These are phyloP conservation scores for Pilatotrama ljubarskyi DNA, from an alignment of 768 basidiomycete species.

Conservation along the genomic window DNA sequence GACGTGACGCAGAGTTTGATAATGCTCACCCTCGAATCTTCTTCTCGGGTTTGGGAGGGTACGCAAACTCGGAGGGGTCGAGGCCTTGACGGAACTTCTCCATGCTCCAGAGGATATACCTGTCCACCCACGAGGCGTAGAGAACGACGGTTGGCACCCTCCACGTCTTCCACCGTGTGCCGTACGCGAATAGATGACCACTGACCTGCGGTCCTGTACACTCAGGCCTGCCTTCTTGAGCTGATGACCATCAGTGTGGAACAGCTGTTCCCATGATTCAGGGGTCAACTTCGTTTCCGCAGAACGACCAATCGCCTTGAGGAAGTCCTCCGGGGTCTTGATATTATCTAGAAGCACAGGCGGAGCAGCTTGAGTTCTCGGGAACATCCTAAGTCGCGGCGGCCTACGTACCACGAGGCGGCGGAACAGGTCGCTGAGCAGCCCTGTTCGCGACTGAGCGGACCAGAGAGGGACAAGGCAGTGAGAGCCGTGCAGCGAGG, in stretches of 20 bases:
- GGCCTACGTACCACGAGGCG: constrained; percentile 35
- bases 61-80: constrained; percentile 59
- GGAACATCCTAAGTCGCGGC: constrained; percentile 3
- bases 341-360: constrained; percentile 44
- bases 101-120: constrained; percentile 86
- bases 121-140: constrained; percentile 29
- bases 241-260: constrained; percentile 56
- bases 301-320: constrained; percentile 72
- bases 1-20: not conserved
- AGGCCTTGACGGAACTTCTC: constrained; percentile 68
- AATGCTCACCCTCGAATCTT: constrained; percentile 72
- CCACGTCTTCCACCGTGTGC: no score
- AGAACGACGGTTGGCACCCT: no score
- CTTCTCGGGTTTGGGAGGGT: constrained; percentile 69
- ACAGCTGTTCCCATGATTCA: constrained; percentile 74
- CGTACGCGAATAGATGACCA: constrained; percentile 7
- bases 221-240: constrained; percentile 66
- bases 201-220: constrained; percentile 72
- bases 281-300: constrained; percentile 62
- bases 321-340: constrained; percentile 59
- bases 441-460: constrained; percentile 38
- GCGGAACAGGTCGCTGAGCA: constrained; percentile 37
- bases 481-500: constrained; percentile 18
- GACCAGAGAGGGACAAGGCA: constrained; percentile 17
- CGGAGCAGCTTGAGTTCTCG: not conserved